These are phyloP conservation scores for Kuraishia capsulata DNA, from an alignment of 805 yeast species.

Conservation along the genomic window DNA sequence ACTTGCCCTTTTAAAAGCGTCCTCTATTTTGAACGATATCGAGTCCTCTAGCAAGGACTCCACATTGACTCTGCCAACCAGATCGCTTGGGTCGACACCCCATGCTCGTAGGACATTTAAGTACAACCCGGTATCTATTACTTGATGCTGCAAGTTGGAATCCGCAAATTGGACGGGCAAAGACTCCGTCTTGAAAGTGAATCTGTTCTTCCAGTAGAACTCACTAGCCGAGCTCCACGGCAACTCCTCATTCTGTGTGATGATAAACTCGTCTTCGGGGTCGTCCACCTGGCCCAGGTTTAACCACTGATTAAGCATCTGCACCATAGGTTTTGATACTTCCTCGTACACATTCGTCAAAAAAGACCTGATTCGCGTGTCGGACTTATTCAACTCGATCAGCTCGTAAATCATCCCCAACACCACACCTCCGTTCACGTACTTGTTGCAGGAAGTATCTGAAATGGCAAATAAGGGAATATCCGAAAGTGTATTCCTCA, in stretches of 20 bases:
- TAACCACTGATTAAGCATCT: conserved; percentile 75
- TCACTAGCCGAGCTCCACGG: conserved; percentile 25
- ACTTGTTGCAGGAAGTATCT: conserved; percentile 40
- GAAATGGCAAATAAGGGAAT: conserved; percentile 22
- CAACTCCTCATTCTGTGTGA: conserved; percentile 28
- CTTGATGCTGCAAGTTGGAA: conserved; percentile 46
- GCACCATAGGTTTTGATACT: conserved; percentile 54
- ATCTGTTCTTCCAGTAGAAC: conserved; percentile 68
- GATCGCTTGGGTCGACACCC: conserved; percentile 27
- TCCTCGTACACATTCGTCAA: conserved; percentile 42
- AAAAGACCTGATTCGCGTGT: conserved; percentile 42
- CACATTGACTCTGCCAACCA: conserved; percentile 1
- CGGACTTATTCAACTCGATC: conserved; percentile 56
- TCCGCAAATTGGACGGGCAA: conserved; percentile 55
- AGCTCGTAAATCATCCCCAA: conserved; percentile 52
- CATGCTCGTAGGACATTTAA: conserved; percentile 63
- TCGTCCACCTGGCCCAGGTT: conserved; percentile 66
- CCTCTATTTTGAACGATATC: conserved; percentile 45
- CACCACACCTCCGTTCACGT: conserved; percentile 74
- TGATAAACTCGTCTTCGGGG: conserved; percentile 73
- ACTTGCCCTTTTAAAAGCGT: conserved; percentile 64
- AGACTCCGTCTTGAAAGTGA: conserved; percentile 66
- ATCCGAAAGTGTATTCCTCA: conserved; percentile 20
- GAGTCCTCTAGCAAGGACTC: conserved; percentile 17
- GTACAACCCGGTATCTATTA: conserved; percentile 78